These are phyloP conservation scores for Forsythia viridissima DNA, from an alignment of 257 asterid species.

Conservation along the genomic window DNA sequence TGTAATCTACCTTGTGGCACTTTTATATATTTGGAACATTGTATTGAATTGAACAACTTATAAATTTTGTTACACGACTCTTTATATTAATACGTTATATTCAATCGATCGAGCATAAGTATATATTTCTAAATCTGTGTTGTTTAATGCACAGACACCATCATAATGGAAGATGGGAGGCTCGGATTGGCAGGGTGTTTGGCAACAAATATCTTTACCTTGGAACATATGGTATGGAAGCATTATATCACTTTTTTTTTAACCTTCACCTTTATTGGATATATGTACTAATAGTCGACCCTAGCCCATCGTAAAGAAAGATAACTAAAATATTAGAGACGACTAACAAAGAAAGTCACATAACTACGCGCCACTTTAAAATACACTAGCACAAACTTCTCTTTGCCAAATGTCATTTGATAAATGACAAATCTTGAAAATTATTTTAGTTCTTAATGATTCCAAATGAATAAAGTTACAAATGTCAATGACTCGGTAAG, in stretches of 20 bases:
- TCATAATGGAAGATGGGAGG: slow-evolving; percentile 99
- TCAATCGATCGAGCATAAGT: background rate
- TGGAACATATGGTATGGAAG: slow-evolving; percentile 82
- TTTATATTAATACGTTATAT: background rate
- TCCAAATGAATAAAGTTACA: too few species aligned
- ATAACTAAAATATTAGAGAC: too few species aligned
- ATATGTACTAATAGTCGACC: too few species aligned
- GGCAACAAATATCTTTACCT: slow-evolving; percentile 98
- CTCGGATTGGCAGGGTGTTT: slow-evolving; percentile 91
- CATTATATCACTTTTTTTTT: background rate
- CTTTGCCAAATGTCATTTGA: slow-evolving; percentile 2
- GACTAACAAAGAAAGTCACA: too few species aligned
- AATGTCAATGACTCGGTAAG: too few species aligned
- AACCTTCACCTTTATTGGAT: background rate
- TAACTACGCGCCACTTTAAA: too few species aligned
- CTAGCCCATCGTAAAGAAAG: too few species aligned
- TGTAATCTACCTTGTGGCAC: too few species aligned
- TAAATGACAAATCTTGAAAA: slow-evolving; percentile 8
- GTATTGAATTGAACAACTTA: too few species aligned
- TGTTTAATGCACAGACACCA: slow-evolving; percentile 60
- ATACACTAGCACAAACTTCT: too few species aligned
- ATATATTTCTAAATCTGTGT: slow-evolving; percentile 5
- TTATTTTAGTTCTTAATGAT: background rate
- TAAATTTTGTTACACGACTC: background rate
- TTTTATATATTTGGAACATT: too few species aligned